phyloP scores from a whole-genome alignment of 2,329 filamentous ascomycete species.

The Xylariaceae sp. region DNA sequence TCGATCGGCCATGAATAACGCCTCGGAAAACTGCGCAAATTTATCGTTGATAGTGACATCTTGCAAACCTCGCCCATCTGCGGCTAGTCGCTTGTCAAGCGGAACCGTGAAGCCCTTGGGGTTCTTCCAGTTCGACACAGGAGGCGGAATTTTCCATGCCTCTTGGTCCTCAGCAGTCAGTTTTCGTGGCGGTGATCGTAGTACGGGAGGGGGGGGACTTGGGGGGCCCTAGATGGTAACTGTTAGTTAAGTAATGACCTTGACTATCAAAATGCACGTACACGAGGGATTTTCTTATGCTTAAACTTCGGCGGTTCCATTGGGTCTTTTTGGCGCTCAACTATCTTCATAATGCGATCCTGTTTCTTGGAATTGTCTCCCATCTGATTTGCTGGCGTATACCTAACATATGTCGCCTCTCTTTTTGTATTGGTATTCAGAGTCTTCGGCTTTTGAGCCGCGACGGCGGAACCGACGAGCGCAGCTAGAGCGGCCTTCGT shows the following conservation, averaged over 20 bases:
- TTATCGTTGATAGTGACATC: slow-evolving; percentile 98
- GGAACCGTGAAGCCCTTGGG: slow-evolving; percentile 97
- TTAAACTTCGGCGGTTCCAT: slow-evolving; percentile 97
- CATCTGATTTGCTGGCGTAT: slow-evolving; percentile 96
- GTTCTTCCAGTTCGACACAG: slow-evolving; percentile 99
- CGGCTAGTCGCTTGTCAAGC: slow-evolving; percentile 89
- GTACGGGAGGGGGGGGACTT: slow-evolving; percentile 85
- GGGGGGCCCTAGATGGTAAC: slow-evolving; percentile 61
- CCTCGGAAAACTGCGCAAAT: slow-evolving; percentile 93
- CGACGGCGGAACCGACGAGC: slow-evolving; percentile 78
- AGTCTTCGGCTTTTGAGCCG: slow-evolving; percentile 93
- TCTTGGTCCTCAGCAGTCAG: slow-evolving; percentile 96
- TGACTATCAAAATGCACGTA: neutral
- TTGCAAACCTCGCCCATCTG: slow-evolving; percentile 85
- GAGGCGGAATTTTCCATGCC: slow-evolving; percentile 83
- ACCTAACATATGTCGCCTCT: slow-evolving; percentile 89
- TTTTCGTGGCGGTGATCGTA: slow-evolving; percentile 92
- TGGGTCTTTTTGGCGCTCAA: slow-evolving; percentile 87
- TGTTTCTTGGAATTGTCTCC: slow-evolving; percentile 81
- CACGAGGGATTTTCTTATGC: slow-evolving; percentile 88
- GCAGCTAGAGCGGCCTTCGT: slow-evolving; percentile 82
- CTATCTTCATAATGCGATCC: slow-evolving; percentile 97
- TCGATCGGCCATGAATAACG: slow-evolving; percentile 87
- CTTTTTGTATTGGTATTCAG: slow-evolving; percentile 75
- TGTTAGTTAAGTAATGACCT: neutral